A percentile compares a stretch with the other conserved stretches of the same genome.
Evolutionary conservation across 371 early-diverging fungal species (phyloP).

Genomic region (Apophysomyces ossiformis): DNA sequence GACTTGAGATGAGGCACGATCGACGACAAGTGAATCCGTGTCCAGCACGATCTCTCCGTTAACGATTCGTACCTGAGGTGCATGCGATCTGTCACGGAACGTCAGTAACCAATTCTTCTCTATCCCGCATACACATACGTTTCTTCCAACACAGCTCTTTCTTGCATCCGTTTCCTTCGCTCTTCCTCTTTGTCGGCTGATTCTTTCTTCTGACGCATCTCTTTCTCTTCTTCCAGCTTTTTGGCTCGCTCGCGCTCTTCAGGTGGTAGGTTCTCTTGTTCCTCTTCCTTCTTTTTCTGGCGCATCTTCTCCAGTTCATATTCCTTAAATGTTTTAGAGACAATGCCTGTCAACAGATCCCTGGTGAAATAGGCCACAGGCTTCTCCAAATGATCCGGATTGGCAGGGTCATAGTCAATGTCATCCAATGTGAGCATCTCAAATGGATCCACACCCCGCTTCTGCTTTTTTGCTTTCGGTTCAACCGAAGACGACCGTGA

Average conservation of each 20-base stretch:
- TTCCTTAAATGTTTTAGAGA: slow-evolving; percentile 54
- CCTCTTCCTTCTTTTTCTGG: slow-evolving; percentile 29
- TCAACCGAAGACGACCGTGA: neutral
- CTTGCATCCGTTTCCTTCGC: slow-evolving; percentile 15
- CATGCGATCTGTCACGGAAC: slow-evolving; percentile 40
- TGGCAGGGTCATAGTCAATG: slow-evolving; percentile 40
- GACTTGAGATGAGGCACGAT: slow-evolving; percentile 36
- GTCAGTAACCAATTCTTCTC: neutral
- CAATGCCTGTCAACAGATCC: slow-evolving; percentile 53
- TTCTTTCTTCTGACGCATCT: slow-evolving; percentile 17
- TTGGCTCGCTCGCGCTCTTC: slow-evolving; percentile 16
- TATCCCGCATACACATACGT: slow-evolving; percentile 20
- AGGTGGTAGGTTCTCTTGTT: slow-evolving; percentile 22
- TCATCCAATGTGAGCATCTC: slow-evolving; percentile 46
- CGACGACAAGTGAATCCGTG: slow-evolving; percentile 57
- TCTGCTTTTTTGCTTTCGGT: neutral
- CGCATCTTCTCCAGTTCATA: slow-evolving; percentile 34
- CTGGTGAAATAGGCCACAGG: slow-evolving; percentile 54
- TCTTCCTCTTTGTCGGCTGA: slow-evolving; percentile 10
- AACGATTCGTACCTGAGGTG: slow-evolving; percentile 63
- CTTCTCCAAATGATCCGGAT: slow-evolving; percentile 38
- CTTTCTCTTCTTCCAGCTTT: slow-evolving; percentile 29
- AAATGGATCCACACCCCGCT: slow-evolving; percentile 9
- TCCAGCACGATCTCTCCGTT: slow-evolving; percentile 74
- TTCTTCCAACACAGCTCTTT: slow-evolving; percentile 29